These are phyloP conservation scores for Tulasnella sp. DNA, from an alignment of 768 basidiomycete species.

Conservation along the genomic window DNA sequence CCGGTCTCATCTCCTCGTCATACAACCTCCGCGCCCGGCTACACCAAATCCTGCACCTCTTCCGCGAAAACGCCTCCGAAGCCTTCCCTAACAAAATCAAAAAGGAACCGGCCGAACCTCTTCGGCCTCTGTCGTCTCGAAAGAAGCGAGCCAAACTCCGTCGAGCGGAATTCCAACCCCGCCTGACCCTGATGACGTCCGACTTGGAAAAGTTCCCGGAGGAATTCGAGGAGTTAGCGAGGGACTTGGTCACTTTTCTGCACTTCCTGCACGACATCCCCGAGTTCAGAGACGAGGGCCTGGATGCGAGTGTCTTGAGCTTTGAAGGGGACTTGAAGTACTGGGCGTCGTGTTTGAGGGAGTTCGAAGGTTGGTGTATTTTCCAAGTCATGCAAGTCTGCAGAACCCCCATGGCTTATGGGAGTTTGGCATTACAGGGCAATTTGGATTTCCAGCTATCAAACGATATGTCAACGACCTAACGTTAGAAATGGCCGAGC, in stretches of 20 bases:
- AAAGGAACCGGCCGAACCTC: slow-evolving; percentile 47
- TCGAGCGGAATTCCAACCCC: neutral
- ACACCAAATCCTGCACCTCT: slow-evolving; percentile 70
- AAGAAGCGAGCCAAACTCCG: neutral
- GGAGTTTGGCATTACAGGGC: slow-evolving; percentile 49
- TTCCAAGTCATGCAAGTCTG: neutral
- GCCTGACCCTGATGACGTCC: slow-evolving; percentile 40
- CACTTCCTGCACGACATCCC: slow-evolving; percentile 77
- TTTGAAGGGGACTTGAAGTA: slow-evolving; percentile 77
- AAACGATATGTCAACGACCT: slow-evolving; percentile 70
- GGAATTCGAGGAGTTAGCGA: slow-evolving; percentile 63
- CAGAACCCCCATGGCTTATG: neutral
- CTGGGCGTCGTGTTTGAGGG: slow-evolving; percentile 71
- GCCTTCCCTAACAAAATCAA: slow-evolving; percentile 66
- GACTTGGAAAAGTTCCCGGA: slow-evolving; percentile 69
- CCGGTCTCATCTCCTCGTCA: slow-evolving; percentile 73
- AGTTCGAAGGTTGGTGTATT: slow-evolving; percentile 56
- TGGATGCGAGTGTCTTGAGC: slow-evolving; percentile 65
- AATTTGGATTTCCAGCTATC: slow-evolving; percentile 72
- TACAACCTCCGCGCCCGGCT: slow-evolving; percentile 72
- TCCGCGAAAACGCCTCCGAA: slow-evolving; percentile 76
- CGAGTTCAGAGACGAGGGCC: slow-evolving; percentile 68
- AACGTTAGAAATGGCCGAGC: slow-evolving; percentile 73
- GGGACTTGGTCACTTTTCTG: slow-evolving; percentile 69
- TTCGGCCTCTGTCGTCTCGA: slow-evolving; percentile 30